Conservation (phyloP, 1,284 basidiomycete species). For the Ganoderma sp. region DNA sequence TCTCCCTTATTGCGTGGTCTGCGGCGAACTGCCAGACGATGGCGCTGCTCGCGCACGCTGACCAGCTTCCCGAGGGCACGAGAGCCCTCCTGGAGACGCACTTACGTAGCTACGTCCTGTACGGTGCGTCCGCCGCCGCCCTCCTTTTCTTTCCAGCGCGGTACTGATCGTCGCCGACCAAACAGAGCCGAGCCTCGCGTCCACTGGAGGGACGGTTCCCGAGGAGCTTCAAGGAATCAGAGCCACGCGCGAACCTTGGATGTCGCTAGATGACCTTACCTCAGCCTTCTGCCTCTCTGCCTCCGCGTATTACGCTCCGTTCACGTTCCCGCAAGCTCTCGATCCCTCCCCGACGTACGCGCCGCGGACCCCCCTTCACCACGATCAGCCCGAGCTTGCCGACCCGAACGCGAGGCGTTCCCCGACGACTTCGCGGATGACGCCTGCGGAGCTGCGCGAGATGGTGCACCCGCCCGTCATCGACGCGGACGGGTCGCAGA, state of each 20-base stretch:
- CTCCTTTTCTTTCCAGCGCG: background rate
- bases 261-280: slow-evolving; percentile 18
- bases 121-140: slow-evolving; percentile 28
- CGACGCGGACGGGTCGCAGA: slow-evolving; percentile 27
- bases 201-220: slow-evolving; percentile 12
- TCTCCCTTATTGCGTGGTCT: slow-evolving; percentile 41
- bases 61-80: slow-evolving; percentile 29
- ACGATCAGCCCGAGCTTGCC: background rate
- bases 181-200: slow-evolving; percentile 17
- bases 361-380: slow-evolving; percentile 18
- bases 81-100: slow-evolving; percentile 27
- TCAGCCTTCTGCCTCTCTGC: slow-evolving; percentile 23
- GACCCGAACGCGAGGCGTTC: slow-evolving; percentile 13
- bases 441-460: slow-evolving; percentile 22
- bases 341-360: slow-evolving; percentile 16
- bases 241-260: slow-evolving; percentile 11
- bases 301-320: slow-evolving; percentile 27
- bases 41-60: slow-evolving; percentile 35
- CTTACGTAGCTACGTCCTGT: slow-evolving; percentile 35
- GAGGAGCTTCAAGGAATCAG: slow-evolving; percentile 9
- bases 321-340: slow-evolving; percentile 20
- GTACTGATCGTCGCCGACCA: background rate
- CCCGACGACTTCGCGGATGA: slow-evolving; percentile 29
- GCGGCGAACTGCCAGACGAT: slow-evolving; percentile 30
- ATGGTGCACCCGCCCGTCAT: slow-evolving; percentile 6